Base-by-base conservation (phyloP, 768 basidiomycete genomes). In the Leccinum incarnatum region DNA sequence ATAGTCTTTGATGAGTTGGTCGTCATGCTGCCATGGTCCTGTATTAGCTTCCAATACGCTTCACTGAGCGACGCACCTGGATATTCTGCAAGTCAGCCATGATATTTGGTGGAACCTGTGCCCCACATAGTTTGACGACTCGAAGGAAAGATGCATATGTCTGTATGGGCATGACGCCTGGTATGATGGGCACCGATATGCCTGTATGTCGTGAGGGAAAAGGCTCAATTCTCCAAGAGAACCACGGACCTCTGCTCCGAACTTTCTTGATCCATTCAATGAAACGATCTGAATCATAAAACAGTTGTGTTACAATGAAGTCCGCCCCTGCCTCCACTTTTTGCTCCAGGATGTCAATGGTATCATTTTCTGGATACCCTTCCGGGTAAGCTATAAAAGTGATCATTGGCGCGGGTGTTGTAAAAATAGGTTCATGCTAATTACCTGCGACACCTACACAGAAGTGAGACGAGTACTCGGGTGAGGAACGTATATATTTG, bases 131-230 rank as follows among this genome's bases (percentile, higher is more conserved):
- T 71, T 95, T 97, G 21, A 88, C 91, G 65, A 98, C 78, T 49
- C 97, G 87, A 48, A 89, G 78, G 75, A 99, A 98, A 1, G 97
- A 97, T 4, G 89, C 84, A 70, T 95, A 96, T 23, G 92, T 98
- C 69, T 98, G 97, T 56, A 99, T 93, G 1, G 97, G 96, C 95
- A 98, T 97, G 55, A 98, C 85, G 11, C 95, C 94, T 9, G 97
- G 94, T 60, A 99, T 88, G 64, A 99, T 85, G 1, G 97, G 96
- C 2, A 95, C 83, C 0, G 74, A 81, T 68, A 99, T 94, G 32
- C 95, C 97, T 95, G 67, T 47, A 23, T 9, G n/a, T 2, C 1
- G 36, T 71, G 30, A 67, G 62, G 12, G 55, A 23, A 53, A 17
- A 32, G 11, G 53, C 23, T 34, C 2, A 27, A n/a, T 40, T 19